Percentiles rank a stretch among this genome's conserved stretches.
Conservation (phyloP, 169 alveolate species). For the Plasmodium malariae region DNA sequence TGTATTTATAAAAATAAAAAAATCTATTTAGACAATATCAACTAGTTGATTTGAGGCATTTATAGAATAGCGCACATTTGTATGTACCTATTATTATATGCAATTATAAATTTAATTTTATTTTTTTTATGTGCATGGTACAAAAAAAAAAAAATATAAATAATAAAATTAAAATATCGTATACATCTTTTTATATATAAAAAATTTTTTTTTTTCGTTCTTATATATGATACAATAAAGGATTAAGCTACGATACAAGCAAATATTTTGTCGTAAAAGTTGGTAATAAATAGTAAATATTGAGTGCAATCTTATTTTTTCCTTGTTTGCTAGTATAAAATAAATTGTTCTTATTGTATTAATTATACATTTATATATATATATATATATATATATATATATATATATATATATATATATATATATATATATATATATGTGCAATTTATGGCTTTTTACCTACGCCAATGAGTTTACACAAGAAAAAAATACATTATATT, state of each 20-base stretch:
- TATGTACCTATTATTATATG: not conserved
- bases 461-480: too few species aligned
- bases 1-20: too few species aligned
- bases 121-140: too few species aligned
- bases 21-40: not conserved
- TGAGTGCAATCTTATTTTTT: not conserved
- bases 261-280: not conserved
- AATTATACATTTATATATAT: not conserved
- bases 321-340: not conserved
- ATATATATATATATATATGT: not conserved
- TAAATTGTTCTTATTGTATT: not conserved
- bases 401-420: not conserved
- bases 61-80: not conserved
- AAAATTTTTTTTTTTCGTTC: too few species aligned
- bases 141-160: conserved; percentile 6
- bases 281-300: not conserved
- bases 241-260: too few species aligned
- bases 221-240: too few species aligned
- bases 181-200: too few species aligned
- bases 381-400: conserved; percentile 8
- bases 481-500: not conserved
- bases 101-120: too few species aligned
- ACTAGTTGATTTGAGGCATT: not conserved
- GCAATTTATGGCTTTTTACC: too few species aligned
- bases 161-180: too few species aligned